Evolutionary conservation across 805 yeast species (phyloP), one percentile per base, ranked within the genome.

Genomic region (Candida oleophila): DNA sequence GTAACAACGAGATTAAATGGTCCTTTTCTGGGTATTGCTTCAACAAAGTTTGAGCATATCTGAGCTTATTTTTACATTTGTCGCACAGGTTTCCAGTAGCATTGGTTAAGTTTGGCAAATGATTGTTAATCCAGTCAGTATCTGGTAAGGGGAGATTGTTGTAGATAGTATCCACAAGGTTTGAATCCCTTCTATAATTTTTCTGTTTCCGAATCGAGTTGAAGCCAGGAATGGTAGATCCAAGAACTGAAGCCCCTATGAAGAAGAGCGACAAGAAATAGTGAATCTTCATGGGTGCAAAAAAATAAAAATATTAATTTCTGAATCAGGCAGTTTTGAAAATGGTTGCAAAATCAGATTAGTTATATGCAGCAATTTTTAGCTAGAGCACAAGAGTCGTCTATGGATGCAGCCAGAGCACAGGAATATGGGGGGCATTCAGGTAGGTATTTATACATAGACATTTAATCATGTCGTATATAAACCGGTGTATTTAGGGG

Each of bases 81-180:
- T 63, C 65, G 49, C 75, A 70, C 41, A 51, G 52, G 16, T 71
- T 53, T 14, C 72, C 72, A 46, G 66, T 65, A 55, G 51, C 61
- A 18, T 45, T 47, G 22, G 56, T 55, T 56, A 70, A 64, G 38
- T 60, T 51, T 22, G 47, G 55, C 46, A 68, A 54, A 46, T 67
- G 65, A 34, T 48, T 45, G 35, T 53, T 53, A 41, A 70, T 56
- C 46, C 57, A 69, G 44, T 69, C 71, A 11, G 47, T 49, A 25
- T 68, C 69, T 4, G 52, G 41, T 15, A 44, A 52, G 9, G 57
- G 44, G 41, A 70, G 60, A 21, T 55, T 52, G 3, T 50, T 52
- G 48, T 56, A 63, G 4, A 68, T 53, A n/a, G 47, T 41, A 40
- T 66, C 68, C 14, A 68, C 54, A 22, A 56, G 55, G 37, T 59